Percentiles rank a stretch among this genome's conserved stretches.
These are phyloP conservation scores for Aureobasidium sp. DNA, from an alignment of 2,329 filamentous ascomycete genomes.

Conservation along the genomic window DNA sequence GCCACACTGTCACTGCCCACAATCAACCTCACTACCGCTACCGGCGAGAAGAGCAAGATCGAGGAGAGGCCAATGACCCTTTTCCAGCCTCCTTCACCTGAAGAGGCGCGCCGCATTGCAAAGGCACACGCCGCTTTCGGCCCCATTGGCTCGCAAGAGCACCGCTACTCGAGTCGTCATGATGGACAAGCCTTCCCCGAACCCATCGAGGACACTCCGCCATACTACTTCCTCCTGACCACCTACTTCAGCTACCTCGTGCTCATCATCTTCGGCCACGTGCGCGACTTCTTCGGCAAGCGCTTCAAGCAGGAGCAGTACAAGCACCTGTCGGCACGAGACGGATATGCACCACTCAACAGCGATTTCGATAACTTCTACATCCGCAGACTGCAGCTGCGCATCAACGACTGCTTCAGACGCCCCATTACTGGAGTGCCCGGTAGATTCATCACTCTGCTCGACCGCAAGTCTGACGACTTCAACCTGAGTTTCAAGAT, in stretches of 20 bases:
- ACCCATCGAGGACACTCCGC: conserved; percentile 88
- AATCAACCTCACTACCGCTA: conserved; percentile 85
- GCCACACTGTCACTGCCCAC: conserved; percentile 75
- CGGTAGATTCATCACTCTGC: conserved; percentile 83
- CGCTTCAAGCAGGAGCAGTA: conserved; percentile 85
- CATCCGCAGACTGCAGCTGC: conserved; percentile 81
- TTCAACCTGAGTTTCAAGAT: conserved; percentile 86
- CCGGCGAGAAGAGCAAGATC: conserved; percentile 64
- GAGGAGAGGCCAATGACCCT: conserved; percentile 72
- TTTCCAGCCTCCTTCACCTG: conserved; percentile 80
- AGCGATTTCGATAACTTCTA: conserved; percentile 99
- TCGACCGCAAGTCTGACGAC: conserved; percentile 85
- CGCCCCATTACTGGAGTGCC: conserved; percentile 89
- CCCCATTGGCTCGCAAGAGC: conserved; percentile 69
- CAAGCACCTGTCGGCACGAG: conserved; percentile 69
- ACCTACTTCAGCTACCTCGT: conserved; percentile 98
- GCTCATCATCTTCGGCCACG: conserved; percentile 89
- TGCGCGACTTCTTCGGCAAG: conserved; percentile 97
- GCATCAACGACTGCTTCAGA: conserved; percentile 95
- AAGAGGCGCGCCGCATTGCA: conserved; percentile 68
- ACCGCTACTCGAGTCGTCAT: conserved; percentile 85
- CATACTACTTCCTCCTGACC: conserved; percentile 93
- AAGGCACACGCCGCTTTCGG: conserved; percentile 86
- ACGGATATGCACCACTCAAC: conserved; percentile 92
- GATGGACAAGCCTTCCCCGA: conserved; percentile 71